Conservation (phyloP, 768 basidiomycete genomes). For the Amyloporia xantha region DNA sequence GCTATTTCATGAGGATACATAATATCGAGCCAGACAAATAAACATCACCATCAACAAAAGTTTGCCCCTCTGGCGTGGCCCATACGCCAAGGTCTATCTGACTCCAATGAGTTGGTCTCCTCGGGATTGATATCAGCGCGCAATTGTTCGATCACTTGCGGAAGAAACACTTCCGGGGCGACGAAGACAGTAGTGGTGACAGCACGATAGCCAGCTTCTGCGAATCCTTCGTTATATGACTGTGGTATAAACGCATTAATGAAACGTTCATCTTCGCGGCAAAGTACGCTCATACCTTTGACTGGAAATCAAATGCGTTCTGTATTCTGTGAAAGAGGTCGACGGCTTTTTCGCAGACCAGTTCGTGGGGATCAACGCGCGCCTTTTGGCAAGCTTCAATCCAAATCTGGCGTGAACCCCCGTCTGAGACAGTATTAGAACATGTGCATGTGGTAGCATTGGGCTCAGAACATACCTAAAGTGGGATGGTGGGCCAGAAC, state of each 20-base stretch:
- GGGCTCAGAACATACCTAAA: conserved; percentile 40
- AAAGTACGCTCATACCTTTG: conserved; percentile 37
- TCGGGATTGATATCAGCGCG: conserved; percentile 54
- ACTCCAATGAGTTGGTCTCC: conserved; percentile 53
- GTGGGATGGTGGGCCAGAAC: conserved; percentile 69
- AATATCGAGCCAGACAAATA: background rate
- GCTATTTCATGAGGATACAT: background rate
- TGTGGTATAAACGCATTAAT: no score
- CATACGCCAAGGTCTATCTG: conserved; percentile 77
- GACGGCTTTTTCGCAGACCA: conserved; percentile 47
- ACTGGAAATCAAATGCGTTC: conserved; percentile 36
- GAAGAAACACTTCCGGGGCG: conserved; percentile 59
- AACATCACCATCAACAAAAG: conserved; percentile 69
- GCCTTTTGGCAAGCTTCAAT: conserved; percentile 76
- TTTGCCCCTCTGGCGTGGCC: conserved; percentile 76
- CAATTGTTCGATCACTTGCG: conserved; percentile 63
- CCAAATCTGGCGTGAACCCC: conserved; percentile 57
- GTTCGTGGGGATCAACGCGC: conserved; percentile 54
- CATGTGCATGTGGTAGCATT: no score
- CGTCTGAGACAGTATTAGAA: conserved; percentile 37
- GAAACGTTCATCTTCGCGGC: background rate
- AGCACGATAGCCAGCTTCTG: conserved; percentile 68
- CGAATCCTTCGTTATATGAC: conserved; percentile 25
- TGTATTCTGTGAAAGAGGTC: conserved; percentile 43
- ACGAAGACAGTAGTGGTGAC: conserved; percentile 77